Evolutionary conservation across 257 asterid genomes (phyloP), one percentile per base, ranked within the genome.

Genomic region (Penstemon newberryi): DNA sequence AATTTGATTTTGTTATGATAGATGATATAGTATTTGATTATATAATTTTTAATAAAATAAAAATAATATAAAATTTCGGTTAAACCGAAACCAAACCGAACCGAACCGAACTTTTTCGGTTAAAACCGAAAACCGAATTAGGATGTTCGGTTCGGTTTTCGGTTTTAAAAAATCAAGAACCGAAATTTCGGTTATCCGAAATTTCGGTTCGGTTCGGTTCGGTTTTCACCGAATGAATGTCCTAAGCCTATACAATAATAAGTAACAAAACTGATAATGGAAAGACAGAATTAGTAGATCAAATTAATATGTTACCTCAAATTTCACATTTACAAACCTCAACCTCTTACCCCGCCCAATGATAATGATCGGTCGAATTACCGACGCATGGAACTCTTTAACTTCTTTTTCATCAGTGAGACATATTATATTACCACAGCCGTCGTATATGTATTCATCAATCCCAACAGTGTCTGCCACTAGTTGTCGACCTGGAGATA

Each of bases 281-380:
- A 39, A 56, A 44, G 44, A 71, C 45, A 65, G 37, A 61, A 44
- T 11, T 41, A 69, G 58, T 15, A 39, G 56, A 50, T 55, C 38
- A 57, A 77, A 67, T 73, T 46, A 33, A 67, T 63, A 66, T 25
- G 52, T 75, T 85, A 94, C 99, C 99, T 94, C 92, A 75, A 94
- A 75, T 81, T 87, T 94, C 76, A 94, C 94, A 86, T 94, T 94
- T 58, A 75, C 70, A 77, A 94, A 91, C 82, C 88, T 85, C 88
- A 94, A 72, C 78, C 81, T 87, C 81, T 94, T 94, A 67, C 99
- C 96, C 70, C 92, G 88, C 60, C 99, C 99, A 25, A 94, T 77
- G 72, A 91, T 77, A 76, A 94, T 86, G 70, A 94, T 94, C 71
- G 97, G 96, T 43, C 73, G 82, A 46, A 74, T 66, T 60, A 78